Conservation (phyloP, 371 early-diverging fungal species). For the Mucor circinelloides region DNA sequence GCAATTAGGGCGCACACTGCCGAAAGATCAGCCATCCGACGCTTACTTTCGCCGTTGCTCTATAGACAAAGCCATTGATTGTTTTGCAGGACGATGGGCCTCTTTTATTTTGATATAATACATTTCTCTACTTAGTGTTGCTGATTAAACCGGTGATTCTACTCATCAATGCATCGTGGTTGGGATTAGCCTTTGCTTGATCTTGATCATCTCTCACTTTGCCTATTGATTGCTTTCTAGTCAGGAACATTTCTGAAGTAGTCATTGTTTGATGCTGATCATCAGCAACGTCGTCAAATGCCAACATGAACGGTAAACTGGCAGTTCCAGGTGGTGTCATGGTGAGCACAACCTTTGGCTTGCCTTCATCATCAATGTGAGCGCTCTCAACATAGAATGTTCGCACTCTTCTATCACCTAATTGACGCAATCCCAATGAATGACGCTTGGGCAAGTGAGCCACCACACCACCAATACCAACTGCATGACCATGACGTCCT, state of each 20-base stretch:
- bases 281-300: conserved; percentile 21
- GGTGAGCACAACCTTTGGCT: conserved; percentile 56
- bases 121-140: background rate
- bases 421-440: conserved; percentile 29
- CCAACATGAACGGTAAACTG: conserved; percentile 17
- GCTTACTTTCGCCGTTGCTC: conserved; percentile 27
- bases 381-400: conserved; percentile 69
- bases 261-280: conserved; percentile 3
- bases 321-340: conserved; percentile 24
- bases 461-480: conserved; percentile 72
- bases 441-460: conserved; percentile 54
- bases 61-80: conserved; percentile 23
- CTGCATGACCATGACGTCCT: conserved; percentile 47
- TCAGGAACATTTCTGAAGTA: conserved; percentile 27
- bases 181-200: conserved; percentile 13
- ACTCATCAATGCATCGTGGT: conserved; percentile 25
- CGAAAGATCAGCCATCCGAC: conserved; percentile 4
- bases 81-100: conserved; percentile 39
- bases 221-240: conserved; percentile 15
- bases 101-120: conserved; percentile 27
- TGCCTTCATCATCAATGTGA: conserved; percentile 61
- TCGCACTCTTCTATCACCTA: conserved; percentile 46
- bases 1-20: conserved; percentile 25
- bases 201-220: conserved; percentile 9
- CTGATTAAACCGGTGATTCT: conserved; percentile 23